phyloP scores from a whole-genome alignment of 2,329 filamentous ascomycete species.

The Paracoccidioides brasiliensis region DNA sequence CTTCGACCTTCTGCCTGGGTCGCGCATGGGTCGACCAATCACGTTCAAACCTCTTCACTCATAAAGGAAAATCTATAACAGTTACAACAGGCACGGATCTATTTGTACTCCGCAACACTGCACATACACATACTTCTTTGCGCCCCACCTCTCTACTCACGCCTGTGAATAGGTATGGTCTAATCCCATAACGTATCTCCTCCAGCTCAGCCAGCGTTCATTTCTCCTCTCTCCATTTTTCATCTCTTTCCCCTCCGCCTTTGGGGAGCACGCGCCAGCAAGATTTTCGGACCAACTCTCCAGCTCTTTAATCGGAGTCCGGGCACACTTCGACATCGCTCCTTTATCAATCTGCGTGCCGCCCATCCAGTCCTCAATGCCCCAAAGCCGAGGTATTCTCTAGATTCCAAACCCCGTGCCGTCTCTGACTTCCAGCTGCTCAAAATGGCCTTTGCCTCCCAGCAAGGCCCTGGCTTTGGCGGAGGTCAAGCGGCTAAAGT shows the following conservation, averaged over 20 bases:
- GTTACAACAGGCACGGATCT: background rate
- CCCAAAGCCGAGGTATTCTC: conserved; percentile 18
- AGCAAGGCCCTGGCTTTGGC: conserved; percentile 34
- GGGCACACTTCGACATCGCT: conserved; percentile 30
- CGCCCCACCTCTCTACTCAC: background rate
- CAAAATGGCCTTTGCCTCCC: conserved; percentile 53
- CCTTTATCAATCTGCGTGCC: conserved; percentile 23
- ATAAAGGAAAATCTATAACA: background rate
- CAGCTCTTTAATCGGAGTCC: conserved; percentile 32
- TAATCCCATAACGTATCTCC: background rate
- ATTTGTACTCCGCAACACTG: background rate
- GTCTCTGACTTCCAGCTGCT: conserved; percentile 26
- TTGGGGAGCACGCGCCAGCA: conserved; percentile 19
- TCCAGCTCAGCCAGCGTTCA: background rate
- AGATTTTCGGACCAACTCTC: conserved; percentile 34
- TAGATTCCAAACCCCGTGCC: conserved; percentile 25
- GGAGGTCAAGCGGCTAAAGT: conserved; percentile 27
- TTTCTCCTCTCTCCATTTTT: conserved; percentile 12
- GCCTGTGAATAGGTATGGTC: background rate
- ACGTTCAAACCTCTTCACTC: background rate
- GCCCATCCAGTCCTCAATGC: conserved; percentile 28
- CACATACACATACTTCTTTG: background rate
- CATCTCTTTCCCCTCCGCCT: background rate
- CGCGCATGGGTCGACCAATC: conserved; percentile 6
- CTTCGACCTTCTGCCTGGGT: conserved; percentile 21